Percentiles rank a stretch among this genome's conserved stretches.
Evolutionary conservation across 2,329 filamentous ascomycete genomes (phyloP).

Genomic region (Clonostachys solani): DNA sequence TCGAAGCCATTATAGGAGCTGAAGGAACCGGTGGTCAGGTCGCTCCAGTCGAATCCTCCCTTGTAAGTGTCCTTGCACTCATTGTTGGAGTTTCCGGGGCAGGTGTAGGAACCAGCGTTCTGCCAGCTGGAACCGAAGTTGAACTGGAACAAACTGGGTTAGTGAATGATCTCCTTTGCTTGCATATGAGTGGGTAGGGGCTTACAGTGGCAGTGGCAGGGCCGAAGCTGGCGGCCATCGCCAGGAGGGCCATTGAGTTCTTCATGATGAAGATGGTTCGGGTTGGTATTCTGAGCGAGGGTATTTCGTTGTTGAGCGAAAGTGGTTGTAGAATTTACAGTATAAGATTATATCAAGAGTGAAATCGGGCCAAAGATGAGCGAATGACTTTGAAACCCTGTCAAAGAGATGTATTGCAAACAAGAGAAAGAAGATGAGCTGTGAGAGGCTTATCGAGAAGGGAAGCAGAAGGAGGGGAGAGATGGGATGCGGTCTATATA

Average conservation of each 20-base stretch:
- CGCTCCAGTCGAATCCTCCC: conserved; percentile 67
- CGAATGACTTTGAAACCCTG: conserved; percentile 48
- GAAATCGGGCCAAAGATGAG: conserved; percentile 38
- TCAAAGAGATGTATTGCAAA: conserved; percentile 12
- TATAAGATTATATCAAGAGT: conserved; percentile 19
- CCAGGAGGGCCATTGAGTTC: conserved; percentile 41
- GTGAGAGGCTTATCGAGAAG: background rate
- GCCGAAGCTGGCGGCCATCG: conserved; percentile 45
- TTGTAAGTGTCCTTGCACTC: conserved; percentile 68
- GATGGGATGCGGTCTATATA: background rate
- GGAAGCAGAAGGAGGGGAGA: background rate
- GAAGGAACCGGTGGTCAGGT: conserved; percentile 58
- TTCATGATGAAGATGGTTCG: conserved; percentile 38
- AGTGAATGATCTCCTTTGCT: too few species aligned
- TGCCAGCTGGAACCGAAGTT: conserved; percentile 9
- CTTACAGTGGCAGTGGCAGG: conserved; percentile 43
- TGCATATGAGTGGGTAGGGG: background rate
- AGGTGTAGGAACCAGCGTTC: conserved; percentile 49
- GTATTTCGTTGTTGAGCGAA: background rate
- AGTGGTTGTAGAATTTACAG: conserved; percentile 14
- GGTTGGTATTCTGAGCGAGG: conserved; percentile 1
- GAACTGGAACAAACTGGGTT: background rate
- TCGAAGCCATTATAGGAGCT: conserved; percentile 65
- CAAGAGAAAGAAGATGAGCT: conserved; percentile 12
- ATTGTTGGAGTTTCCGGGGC: conserved; percentile 72